Conservation (phyloP, 129 eudicot species). For the Cynara cardunculus region DNA sequence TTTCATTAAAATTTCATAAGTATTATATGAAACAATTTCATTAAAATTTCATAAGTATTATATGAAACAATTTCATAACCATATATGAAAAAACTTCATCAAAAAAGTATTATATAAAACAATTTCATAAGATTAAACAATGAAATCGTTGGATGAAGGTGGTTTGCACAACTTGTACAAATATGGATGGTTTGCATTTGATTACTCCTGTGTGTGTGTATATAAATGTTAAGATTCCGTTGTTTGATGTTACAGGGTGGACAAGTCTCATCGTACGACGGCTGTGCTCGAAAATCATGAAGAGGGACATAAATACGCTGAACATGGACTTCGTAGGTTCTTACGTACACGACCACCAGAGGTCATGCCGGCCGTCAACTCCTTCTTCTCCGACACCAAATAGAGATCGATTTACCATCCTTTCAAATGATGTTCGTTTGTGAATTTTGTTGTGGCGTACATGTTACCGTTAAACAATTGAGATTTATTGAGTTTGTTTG, state of each 20-base stretch:
- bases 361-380: conserved; percentile 78
- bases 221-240: not conserved
- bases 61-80: no score
- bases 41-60: no score
- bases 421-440: not conserved
- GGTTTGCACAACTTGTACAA: no score
- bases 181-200: no score
- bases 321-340: conserved; percentile 81
- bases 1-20: no score
- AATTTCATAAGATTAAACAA: no score
- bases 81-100: no score
- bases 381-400: conserved; percentile 62
- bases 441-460: not conserved
- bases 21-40: no score
- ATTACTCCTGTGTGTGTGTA: no score
- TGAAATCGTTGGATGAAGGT: no score
- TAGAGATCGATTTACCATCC: not conserved
- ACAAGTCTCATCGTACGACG: conserved; percentile 58
- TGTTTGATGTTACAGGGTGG: conserved; percentile 42
- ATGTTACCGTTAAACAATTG: not conserved
- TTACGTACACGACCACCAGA: conserved; percentile 79
- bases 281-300: conserved; percentile 74
- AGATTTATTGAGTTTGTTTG: not conserved
- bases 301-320: conserved; percentile 78
- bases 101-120: no score